These are phyloP conservation scores for Colletotrichum ledebouriae DNA, from an alignment of 2,329 filamentous ascomycete genomes.

Conservation along the genomic window DNA sequence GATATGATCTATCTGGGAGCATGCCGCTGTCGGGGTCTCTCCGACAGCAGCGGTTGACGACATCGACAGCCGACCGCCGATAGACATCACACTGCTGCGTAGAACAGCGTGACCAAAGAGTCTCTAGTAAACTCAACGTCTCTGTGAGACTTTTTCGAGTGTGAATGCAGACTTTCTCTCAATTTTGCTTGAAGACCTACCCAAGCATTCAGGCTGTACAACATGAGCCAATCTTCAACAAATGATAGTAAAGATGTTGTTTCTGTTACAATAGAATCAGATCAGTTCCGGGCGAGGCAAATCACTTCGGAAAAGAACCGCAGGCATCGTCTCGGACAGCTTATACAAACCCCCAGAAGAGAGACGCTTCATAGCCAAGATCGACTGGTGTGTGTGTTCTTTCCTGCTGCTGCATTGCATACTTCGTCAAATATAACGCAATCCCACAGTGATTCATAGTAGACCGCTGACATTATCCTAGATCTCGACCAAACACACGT, in stretches of 20 bases:
- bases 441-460: not conserved
- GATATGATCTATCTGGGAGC: not conserved
- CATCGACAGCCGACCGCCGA: slow-evolving; percentile 5
- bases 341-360: slow-evolving; percentile 52
- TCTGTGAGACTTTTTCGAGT: too few species aligned
- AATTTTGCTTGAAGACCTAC: not conserved
- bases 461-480: not conserved
- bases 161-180: not conserved
- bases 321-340: slow-evolving; percentile 50
- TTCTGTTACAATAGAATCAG: not conserved
- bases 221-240: not conserved
- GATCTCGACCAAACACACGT: slow-evolving; percentile 51
- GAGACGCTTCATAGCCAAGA: slow-evolving; percentile 50
- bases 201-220: not conserved
- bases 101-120: not conserved
- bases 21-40: slow-evolving; percentile 2
- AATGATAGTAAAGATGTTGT: slow-evolving; percentile 6
- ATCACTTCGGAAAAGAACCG: slow-evolving; percentile 40
- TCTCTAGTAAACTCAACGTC: not conserved
- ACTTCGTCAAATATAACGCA: slow-evolving; percentile 53
- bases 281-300: not conserved
- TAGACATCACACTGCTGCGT: not conserved
- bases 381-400: slow-evolving; percentile 52
- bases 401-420: slow-evolving; percentile 53
- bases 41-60: slow-evolving; percentile 27